Evolutionary conservation across 2,329 filamentous ascomycete species (phyloP).

Genomic region (Meredithiella fracta): DNA sequence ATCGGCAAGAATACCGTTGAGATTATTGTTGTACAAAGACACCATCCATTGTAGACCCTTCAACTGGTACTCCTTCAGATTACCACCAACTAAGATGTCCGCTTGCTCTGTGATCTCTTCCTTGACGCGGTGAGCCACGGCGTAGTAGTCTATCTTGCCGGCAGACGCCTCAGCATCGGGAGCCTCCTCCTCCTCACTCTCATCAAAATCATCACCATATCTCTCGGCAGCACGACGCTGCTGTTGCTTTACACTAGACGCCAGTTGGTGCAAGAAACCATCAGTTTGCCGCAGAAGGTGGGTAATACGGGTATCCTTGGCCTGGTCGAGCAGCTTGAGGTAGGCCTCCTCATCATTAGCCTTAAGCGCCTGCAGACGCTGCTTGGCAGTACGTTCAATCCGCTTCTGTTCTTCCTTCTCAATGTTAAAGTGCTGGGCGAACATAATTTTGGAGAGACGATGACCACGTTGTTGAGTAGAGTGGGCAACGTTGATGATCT

Average conservation of each 20-base stretch:
- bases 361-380: conserved; percentile 96
- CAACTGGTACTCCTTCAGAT: conserved; percentile 90
- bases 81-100: conserved; percentile 74
- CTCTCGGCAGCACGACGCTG: conserved; percentile 68
- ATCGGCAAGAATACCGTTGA: conserved; percentile 95
- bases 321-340: conserved; percentile 90
- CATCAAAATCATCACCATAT: conserved; percentile 45
- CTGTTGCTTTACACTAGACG: conserved; percentile 84
- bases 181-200: conserved; percentile 42
- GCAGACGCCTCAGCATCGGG: conserved; percentile 54
- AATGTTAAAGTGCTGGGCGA: conserved; percentile 80
- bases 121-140: conserved; percentile 88
- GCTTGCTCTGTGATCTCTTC: conserved; percentile 80
- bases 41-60: conserved; percentile 99
- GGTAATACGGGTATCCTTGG: conserved; percentile 97
- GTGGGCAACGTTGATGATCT: conserved; percentile 52
- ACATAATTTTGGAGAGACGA: conserved; percentile 82
- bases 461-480: conserved; percentile 58
- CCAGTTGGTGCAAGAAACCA: conserved; percentile 89
- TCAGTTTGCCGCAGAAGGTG: conserved; percentile 94
- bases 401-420: conserved; percentile 99
- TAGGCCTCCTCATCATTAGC: conserved; percentile 99
- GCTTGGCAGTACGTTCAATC: conserved; percentile 92
- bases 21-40: conserved; percentile 98
- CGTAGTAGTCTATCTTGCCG: conserved; percentile 94